Conservation (phyloP, 2,329 filamentous ascomycete species). For the Penicillium concentricum region DNA sequence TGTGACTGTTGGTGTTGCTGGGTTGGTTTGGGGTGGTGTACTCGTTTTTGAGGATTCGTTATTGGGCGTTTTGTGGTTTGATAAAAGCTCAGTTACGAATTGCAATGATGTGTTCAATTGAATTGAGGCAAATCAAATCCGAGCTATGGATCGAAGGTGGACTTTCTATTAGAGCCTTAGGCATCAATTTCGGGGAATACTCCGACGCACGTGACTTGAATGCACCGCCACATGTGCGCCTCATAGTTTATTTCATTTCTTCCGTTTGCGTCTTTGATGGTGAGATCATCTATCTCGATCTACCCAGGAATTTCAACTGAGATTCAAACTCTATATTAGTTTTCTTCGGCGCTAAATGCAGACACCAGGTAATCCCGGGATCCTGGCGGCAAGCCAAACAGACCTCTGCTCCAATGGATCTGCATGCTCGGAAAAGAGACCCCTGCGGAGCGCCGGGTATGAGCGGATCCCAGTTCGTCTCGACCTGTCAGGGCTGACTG, state of each 20-base stretch:
- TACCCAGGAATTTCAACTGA: constrained; percentile 7
- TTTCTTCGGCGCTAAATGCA: constrained; percentile 13
- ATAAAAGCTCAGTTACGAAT: not conserved
- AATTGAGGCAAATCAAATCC: not conserved
- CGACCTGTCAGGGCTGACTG: constrained; percentile 8
- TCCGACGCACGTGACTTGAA: constrained; percentile 7
- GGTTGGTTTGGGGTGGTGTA: not conserved
- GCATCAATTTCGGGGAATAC: constrained; percentile 12
- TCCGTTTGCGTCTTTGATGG: constrained; percentile 19
- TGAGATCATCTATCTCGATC: constrained; percentile 14
- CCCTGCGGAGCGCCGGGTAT: constrained; percentile 12
- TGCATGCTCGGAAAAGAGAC: not conserved
- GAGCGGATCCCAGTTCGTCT: constrained; percentile 15
- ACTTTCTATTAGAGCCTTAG: constrained; percentile 16
- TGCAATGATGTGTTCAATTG: not conserved
- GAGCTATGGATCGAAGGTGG: not conserved
- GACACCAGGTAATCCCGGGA: constrained; percentile 3
- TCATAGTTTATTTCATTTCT: not conserved
- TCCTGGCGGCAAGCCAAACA: constrained; percentile 23
- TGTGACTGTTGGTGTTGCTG: not conserved
- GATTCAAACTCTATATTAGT: constrained; percentile 1
- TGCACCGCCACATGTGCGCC: constrained; percentile 1
- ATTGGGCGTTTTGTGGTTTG: not conserved
- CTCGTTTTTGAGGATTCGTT: not conserved
- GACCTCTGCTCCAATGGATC: constrained; percentile 10